These are phyloP conservation scores for Pharnaceum exiguum DNA, from an alignment of 148 eudicot genomes.

Conservation along the genomic window DNA sequence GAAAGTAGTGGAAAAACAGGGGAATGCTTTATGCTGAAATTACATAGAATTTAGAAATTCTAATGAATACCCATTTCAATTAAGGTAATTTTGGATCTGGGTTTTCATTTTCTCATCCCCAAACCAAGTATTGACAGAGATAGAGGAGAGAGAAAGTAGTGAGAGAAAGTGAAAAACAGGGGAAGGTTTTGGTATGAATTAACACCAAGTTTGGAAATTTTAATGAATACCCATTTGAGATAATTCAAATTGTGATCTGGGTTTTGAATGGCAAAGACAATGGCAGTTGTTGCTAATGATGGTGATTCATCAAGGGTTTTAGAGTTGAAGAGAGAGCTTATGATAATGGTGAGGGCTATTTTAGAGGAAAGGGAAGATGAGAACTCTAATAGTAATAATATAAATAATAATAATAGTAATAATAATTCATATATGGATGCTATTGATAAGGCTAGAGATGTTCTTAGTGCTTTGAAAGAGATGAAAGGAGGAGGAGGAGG, in stretches of 20 bases:
- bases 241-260: too few species aligned
- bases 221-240: too few species aligned
- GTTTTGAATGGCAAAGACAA: constrained; percentile 60
- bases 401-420: background rate
- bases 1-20: too few species aligned
- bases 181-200: too few species aligned
- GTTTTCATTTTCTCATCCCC: constrained; percentile 3
- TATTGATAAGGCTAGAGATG: constrained; percentile 59
- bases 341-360: constrained; percentile 44
- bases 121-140: too few species aligned
- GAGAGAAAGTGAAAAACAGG: too few species aligned
- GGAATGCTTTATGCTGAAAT: background rate
- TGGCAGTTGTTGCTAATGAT: constrained; percentile 37
- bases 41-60: constrained; percentile 3
- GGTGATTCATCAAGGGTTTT: constrained; percentile 46
- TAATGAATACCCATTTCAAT: constrained; percentile 28
- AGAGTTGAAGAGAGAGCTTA: constrained; percentile 74
- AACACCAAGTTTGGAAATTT: too few species aligned
- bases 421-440: constrained; percentile 22
- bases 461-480: constrained; percentile 45
- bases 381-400: background rate
- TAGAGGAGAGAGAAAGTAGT: too few species aligned
- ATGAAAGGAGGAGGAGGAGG: constrained; percentile 30
- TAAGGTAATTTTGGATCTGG: constrained; percentile 11
- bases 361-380: constrained; percentile 38